phyloP scores from a whole-genome alignment of 768 basidiomycete genomes.

The Lactarius vividus region DNA sequence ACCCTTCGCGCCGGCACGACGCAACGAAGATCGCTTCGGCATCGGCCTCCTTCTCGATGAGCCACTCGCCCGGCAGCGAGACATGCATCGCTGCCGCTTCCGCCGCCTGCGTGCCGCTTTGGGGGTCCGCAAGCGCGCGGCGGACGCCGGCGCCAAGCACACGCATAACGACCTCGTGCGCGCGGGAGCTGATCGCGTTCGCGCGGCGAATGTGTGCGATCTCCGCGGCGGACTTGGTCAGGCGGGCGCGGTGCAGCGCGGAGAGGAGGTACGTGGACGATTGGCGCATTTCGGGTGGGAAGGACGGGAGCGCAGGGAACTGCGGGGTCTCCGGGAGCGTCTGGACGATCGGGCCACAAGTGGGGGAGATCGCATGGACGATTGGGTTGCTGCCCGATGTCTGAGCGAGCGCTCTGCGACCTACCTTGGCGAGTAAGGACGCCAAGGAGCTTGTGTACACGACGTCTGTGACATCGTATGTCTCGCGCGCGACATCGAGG shows the following conservation, averaged over 20 bases:
- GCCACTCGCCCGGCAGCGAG: constrained; percentile 76
- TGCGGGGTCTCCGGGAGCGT: constrained; percentile 53
- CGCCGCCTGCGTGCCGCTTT: constrained; percentile 39
- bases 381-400: too few species aligned
- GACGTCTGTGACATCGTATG: constrained; percentile 61
- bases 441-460: constrained; percentile 48
- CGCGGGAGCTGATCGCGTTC: constrained; percentile 81
- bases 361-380: too few species aligned
- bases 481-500: constrained; percentile 49
- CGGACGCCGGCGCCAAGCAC: constrained; percentile 76
- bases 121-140: constrained; percentile 19
- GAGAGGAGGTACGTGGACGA: constrained; percentile 65
- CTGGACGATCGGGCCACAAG: constrained; percentile 52
- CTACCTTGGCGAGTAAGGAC: constrained; percentile 39
- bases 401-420: too few species aligned
- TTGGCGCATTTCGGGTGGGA: constrained; percentile 37
- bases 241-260: constrained; percentile 79
- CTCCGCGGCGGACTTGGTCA: constrained; percentile 75
- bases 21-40: constrained; percentile 94
- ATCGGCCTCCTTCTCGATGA: constrained; percentile 89
- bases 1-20: constrained; percentile 87
- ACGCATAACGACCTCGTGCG: constrained; percentile 91
- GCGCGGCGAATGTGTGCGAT: constrained; percentile 74
- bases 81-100: constrained; percentile 33
- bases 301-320: constrained; percentile 49